A percentile compares a stretch with the other conserved stretches of the same genome.
Evolutionary conservation across 164 flowering plant genomes (phyloP).

Genomic region (Sextonia rubra): DNA sequence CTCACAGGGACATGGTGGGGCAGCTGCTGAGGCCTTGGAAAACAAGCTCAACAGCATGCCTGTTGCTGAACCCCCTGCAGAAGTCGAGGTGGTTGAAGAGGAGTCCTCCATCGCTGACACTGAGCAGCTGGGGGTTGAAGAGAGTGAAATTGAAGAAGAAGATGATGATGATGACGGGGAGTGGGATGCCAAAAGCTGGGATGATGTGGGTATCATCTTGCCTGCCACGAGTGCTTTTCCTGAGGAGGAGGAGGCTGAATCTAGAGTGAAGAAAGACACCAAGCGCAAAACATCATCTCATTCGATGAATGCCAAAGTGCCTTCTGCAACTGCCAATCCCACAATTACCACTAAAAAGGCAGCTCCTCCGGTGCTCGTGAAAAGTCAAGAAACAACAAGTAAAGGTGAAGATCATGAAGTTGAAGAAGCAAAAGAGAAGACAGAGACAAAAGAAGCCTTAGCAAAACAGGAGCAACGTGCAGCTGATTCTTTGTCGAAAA

Average conservation of each 20-base stretch:
- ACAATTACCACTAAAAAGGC: conserved; percentile 22
- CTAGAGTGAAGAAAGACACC: conserved; percentile 45
- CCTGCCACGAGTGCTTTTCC: conserved; percentile 69
- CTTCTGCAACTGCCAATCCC: conserved; percentile 20
- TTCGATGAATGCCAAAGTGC: conserved; percentile 21
- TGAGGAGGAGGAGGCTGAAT: conserved; percentile 84
- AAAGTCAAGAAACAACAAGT: conserved; percentile 26
- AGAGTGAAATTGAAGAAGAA: conserved; percentile 54
- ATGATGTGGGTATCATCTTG: conserved; percentile 60
- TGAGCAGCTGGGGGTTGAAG: conserved; percentile 36
- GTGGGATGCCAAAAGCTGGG: conserved; percentile 99
- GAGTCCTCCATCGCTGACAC: conserved; percentile 20
- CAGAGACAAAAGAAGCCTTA: conserved; percentile 31
- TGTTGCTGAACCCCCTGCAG: conserved; percentile 28
- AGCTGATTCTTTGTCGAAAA: conserved; percentile 28
- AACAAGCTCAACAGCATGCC: conserved; percentile 20
- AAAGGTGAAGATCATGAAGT: conserved; percentile 15
- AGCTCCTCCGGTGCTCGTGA: conserved; percentile 18
- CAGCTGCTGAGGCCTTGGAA: conserved; percentile 30
- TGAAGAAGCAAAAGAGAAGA: conserved; percentile 17
- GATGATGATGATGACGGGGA: conserved; percentile 63
- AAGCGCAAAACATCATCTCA: conserved; percentile 26
- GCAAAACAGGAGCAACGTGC: conserved; percentile 23
- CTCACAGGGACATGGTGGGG: conserved; percentile 45
- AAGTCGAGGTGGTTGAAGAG: conserved; percentile 44